Evolutionary conservation across 306 rosid genomes (phyloP), one percentile per base, ranked within the genome.

Genomic region (Quillaja saponaria): DNA sequence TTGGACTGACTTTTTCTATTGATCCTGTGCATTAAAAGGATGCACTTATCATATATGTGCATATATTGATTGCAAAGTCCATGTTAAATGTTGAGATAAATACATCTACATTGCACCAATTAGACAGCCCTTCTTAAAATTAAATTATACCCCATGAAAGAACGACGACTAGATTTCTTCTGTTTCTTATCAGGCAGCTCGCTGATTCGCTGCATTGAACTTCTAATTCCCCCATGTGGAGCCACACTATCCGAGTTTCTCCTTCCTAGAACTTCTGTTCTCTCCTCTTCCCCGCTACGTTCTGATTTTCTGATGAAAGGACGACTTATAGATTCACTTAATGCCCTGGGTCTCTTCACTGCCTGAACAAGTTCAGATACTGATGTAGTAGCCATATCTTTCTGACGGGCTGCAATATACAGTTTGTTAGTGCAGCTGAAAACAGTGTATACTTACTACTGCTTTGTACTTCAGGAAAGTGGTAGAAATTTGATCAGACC

Each of bases 331-430:
- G 99, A 92, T 71, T 88, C 96, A 44, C 99, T 89, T 14, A 86
- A 61, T 33, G 98, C 88, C 34, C 95, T 79, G 2, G 99, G 99
- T 41, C 95, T 90, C 73, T 80, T 92, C 74, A 92, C 84, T 2
- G 95, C 96, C 34, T 71, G 70, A 13, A 92, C 55, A 17, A 92
- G 83, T 69, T 92, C 99, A 34, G 86, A 38, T 34, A 72, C 95
- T 48, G 96, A 78, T 50, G 71, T 76, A 49, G 76, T 42, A 28
- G 99, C 96, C 76, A 65, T 78, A 73, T 92, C 99, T 71, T 84
- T 86, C 73, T 89, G 94, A 33, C 99, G 95, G 37, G 96, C 99
- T 92, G 90, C 83, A 83, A 38, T 31, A 38, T 31, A 60, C 54
- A 55, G 64, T 19, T 52, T 44, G 33, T 71, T 53, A 71, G 63